phyloP scores from a whole-genome alignment of 176 grass and related monocot genomes.

The Tuctoria greenei region DNA sequence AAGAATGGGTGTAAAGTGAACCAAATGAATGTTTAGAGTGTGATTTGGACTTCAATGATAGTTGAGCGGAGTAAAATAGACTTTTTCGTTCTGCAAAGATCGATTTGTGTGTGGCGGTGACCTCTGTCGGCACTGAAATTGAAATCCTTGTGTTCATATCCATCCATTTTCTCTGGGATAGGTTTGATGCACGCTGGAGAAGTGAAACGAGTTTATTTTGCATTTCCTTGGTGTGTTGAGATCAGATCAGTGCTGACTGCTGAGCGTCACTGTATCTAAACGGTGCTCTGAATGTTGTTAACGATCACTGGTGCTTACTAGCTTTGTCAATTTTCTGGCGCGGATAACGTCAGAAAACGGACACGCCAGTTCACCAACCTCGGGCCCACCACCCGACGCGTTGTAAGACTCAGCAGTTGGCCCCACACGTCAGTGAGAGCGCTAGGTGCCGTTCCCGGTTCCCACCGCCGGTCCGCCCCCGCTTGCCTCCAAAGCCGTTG shows the following conservation, averaged over 20 bases:
- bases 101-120: neutral
- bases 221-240: neutral
- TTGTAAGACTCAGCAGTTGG: neutral
- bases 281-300: neutral
- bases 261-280: neutral
- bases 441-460: neutral
- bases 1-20: no score
- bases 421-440: neutral
- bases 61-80: no score
- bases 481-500: conserved; percentile 13
- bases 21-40: no score
- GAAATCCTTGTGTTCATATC: neutral
- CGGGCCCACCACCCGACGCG: neutral
- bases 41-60: no score
- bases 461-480: neutral
- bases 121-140: neutral
- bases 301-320: neutral
- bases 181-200: neutral
- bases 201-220: neutral
- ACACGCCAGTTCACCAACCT: neutral
- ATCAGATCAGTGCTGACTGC: no score
- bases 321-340: neutral
- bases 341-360: neutral
- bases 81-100: neutral
- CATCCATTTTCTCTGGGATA: neutral